Evolutionary conservation across 306 rosid genomes (phyloP).

Genomic region (Dalbergia cochinchinensis): DNA sequence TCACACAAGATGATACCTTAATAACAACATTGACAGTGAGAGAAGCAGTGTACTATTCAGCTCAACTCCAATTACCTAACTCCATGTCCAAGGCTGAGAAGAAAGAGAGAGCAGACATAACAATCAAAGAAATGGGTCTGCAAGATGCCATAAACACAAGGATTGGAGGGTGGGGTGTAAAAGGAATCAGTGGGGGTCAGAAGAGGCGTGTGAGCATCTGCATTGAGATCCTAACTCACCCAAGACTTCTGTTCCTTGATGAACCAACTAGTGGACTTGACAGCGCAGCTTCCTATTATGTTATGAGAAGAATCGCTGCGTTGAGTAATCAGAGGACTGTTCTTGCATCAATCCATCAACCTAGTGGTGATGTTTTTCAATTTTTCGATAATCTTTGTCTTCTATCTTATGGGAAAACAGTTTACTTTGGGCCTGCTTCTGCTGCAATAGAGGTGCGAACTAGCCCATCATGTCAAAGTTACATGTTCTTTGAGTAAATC

Average conservation of each 20-base stretch:
- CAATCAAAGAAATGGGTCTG: conserved; percentile 72
- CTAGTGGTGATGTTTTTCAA: conserved; percentile 69
- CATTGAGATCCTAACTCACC: conserved; percentile 71
- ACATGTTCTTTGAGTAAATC: too few species aligned
- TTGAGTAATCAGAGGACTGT: conserved; percentile 50
- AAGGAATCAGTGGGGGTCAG: conserved; percentile 76
- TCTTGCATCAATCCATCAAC: conserved; percentile 74
- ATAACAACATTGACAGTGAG: conserved; percentile 64
- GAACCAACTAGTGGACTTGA: conserved; percentile 89
- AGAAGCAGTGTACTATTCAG: conserved; percentile 68
- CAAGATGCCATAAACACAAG: conserved; percentile 64
- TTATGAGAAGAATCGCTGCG: conserved; percentile 61
- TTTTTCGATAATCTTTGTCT: conserved; percentile 65
- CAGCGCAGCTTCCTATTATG: conserved; percentile 78
- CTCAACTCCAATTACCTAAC: conserved; percentile 68
- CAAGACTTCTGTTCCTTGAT: conserved; percentile 74
- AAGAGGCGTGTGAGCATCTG: conserved; percentile 82
- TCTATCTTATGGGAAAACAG: conserved; percentile 52
- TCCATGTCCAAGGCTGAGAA: conserved; percentile 69
- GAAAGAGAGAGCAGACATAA: conserved; percentile 63
- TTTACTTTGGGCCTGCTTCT: conserved; percentile 52
- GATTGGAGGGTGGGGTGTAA: conserved; percentile 66
- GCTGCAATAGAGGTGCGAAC: conserved; percentile 46
- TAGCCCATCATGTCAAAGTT: background rate
- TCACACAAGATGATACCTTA: conserved; percentile 74